Evolutionary conservation across 768 basidiomycete genomes (phyloP).

Genomic region (Nevesoporus exiguus): DNA sequence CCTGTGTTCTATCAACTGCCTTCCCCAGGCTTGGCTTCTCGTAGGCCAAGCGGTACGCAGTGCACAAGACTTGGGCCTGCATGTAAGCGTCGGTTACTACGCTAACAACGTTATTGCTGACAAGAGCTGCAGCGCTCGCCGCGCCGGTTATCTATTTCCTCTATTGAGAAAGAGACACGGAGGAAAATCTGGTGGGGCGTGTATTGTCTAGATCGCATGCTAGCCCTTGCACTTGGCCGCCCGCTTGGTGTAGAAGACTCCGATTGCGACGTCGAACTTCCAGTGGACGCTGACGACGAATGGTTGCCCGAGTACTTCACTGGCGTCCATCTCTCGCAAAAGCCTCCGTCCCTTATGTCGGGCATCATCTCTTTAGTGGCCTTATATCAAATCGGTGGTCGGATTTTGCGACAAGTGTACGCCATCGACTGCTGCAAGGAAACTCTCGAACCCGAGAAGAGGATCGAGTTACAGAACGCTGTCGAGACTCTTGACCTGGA

Average conservation of each 20-base stretch:
- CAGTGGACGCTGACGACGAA: conserved; percentile 82
- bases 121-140: conserved; percentile 67
- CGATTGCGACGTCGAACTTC: conserved; percentile 87
- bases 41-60: conserved; percentile 87
- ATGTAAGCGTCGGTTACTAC: conserved; percentile 53
- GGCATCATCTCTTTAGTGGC: conserved; percentile 73
- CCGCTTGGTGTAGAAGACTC: conserved; percentile 86
- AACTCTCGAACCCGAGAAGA: conserved; percentile 67
- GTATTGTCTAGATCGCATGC: conserved; percentile 87
- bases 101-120: conserved; percentile 14
- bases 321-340: conserved; percentile 54
- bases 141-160: conserved; percentile 61
- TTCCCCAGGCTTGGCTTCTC: conserved; percentile 92
- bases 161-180: conserved; percentile 85
- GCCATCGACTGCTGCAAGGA: conserved; percentile 77
- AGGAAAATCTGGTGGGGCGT: conserved; percentile 95
- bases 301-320: conserved; percentile 66
- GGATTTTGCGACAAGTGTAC: conserved; percentile 79
- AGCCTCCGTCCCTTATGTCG: conserved; percentile 70
- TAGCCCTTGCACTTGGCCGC: conserved; percentile 84
- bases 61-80: conserved; percentile 88
- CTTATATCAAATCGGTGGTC: conserved; percentile 83
- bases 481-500: conserved; percentile 78
- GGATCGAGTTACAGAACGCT: conserved; percentile 67
- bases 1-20: conserved; percentile 88